Evolutionary conservation across 2,329 filamentous ascomycete genomes (phyloP), one percentile per base, ranked within the genome.

Genomic region (Colletotrichum shisoi): DNA sequence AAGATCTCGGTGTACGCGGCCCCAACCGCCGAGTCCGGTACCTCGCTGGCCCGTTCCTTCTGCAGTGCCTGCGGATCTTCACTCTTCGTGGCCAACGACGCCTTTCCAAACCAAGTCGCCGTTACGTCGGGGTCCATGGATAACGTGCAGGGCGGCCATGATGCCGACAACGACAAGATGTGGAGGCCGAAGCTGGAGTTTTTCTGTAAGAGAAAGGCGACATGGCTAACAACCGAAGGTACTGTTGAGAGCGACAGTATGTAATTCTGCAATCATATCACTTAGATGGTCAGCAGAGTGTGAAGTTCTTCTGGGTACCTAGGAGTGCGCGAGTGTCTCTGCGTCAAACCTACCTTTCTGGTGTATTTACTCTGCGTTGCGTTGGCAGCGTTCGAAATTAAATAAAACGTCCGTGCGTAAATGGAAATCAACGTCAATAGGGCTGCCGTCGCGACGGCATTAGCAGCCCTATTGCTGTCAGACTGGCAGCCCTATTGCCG

Each of bases 61-160:
- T 58, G 56, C 56, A 45, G 56, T 13, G n/a, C 19, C 9, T 46
- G 56, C 13, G 56, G 56, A n/a, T 58, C 42, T 21, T 57, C 54
- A 6, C 54, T 57, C 3, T 58, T 58, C 19, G 42, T 39, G 27
- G 19, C 42, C 27, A 24, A 19, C 8, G 17, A 48, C 6, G 44
- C 37, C 4, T 39, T 19, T 13, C 34, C 56, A 3, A 34, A n/a
- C 8, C 31, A 46, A 15, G 24, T 58, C 4, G 56, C 56, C 24
- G 56, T 58, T n/a, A 58, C 56, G 24, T 58, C 56, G 13, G 56
- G 56, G 4, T 46, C 56, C n/a, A 58, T 58, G 56, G 44, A 58
- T n/a, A 31, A 17, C 19, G 42, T 24, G 3, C 56, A 58, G 44
- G 56, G 27, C 2, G 42, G 46, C 24, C 27, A 58, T 27, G 56